phyloP scores from a whole-genome alignment of 2,329 filamentous ascomycete genomes.

The Volutella citrinella region DNA sequence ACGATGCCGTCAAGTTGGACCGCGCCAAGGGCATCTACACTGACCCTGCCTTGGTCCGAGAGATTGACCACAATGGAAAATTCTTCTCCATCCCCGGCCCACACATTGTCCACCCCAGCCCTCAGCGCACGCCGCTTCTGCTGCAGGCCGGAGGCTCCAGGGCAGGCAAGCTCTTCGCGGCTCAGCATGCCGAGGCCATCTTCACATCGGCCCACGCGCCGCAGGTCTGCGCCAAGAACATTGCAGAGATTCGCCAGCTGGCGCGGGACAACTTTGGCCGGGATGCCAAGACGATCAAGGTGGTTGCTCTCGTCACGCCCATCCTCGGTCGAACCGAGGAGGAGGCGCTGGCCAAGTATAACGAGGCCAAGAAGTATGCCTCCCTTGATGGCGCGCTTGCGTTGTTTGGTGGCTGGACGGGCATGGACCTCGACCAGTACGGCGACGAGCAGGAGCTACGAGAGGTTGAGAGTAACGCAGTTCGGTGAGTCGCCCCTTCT shows the following conservation, averaged over 20 bases:
- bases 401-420: conserved; percentile 73
- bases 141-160: conserved; percentile 68
- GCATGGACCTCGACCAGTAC: conserved; percentile 53
- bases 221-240: conserved; percentile 56
- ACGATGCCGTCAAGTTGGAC: conserved; percentile 62
- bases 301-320: conserved; percentile 63
- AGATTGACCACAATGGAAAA: conserved; percentile 65
- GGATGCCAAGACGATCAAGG: conserved; percentile 61
- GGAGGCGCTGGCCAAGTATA: conserved; percentile 62
- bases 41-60: conserved; percentile 48
- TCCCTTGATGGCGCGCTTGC: conserved; percentile 62
- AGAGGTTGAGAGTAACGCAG: conserved; percentile 60
- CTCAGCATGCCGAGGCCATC: conserved; percentile 68
- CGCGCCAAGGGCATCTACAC: conserved; percentile 57
- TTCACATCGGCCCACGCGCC: conserved; percentile 67
- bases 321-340: conserved; percentile 64
- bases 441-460: conserved; percentile 63
- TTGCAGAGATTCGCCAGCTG: conserved; percentile 59
- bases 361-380: conserved; percentile 59
- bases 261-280: conserved; percentile 53
- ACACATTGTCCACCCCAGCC: conserved; percentile 63
- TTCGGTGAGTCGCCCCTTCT: conserved; percentile 32
- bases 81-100: conserved; percentile 63
- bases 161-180: conserved; percentile 64
- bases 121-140: conserved; percentile 66